A percentile compares a stretch with the other conserved stretches of the same genome.
Conservation (phyloP, 1,284 basidiomycete genomes). For the Trichosporon sp. region DNA sequence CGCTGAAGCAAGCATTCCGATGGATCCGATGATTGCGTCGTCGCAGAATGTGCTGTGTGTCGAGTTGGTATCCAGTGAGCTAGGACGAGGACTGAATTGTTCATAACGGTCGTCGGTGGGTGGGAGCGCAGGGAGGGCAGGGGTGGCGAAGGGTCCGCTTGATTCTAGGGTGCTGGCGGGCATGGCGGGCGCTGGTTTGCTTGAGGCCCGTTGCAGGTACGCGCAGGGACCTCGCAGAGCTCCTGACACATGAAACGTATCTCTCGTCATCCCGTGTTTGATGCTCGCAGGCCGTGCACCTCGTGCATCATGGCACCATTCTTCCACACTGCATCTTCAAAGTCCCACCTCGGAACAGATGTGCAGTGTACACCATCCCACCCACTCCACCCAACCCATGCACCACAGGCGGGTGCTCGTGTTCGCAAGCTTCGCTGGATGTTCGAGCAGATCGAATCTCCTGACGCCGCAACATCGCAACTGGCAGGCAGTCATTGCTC, state of each 20-base stretch:
- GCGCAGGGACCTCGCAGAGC: not conserved
- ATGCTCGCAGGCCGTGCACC: constrained; percentile 13
- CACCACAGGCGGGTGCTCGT: not conserved
- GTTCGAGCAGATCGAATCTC: constrained; percentile 1
- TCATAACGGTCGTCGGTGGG: not conserved
- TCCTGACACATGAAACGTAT: constrained; percentile 16
- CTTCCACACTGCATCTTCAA: not conserved
- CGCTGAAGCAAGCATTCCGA: constrained; percentile 17
- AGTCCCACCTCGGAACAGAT: not conserved
- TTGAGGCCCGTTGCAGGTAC: not conserved
- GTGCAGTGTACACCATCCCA: not conserved
- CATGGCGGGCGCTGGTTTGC: not conserved
- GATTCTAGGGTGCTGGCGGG: not conserved
- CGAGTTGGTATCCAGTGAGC: not conserved
- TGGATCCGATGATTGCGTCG: constrained; percentile 17
- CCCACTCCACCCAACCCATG: not conserved
- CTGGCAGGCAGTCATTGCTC: constrained; percentile 6
- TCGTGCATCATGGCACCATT: not conserved
- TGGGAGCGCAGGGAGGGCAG: not conserved
- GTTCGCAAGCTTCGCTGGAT: not conserved
- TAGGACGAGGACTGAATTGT: constrained; percentile 11
- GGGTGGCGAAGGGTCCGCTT: not conserved
- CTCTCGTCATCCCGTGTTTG: constrained; percentile 20
- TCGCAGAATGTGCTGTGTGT: not conserved
- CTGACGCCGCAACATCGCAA: not conserved